A percentile compares a stretch with the other conserved stretches of the same genome.
Conservation (phyloP, 495 filamentous ascomycete genomes). For the Neurospora sp. region DNA sequence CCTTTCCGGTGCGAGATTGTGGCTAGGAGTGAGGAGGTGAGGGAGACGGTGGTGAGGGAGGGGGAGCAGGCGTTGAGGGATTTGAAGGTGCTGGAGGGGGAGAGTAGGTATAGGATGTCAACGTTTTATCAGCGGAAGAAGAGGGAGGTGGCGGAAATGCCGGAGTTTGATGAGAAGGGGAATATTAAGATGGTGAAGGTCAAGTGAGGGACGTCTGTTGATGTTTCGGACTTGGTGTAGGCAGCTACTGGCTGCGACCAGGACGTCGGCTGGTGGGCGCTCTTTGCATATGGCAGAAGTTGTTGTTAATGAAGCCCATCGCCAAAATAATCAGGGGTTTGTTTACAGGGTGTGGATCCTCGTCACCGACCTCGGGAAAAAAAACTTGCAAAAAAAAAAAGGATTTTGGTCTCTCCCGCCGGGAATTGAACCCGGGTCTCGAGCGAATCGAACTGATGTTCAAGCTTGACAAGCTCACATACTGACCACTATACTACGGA, state of each 20-base stretch:
- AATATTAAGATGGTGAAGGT: constrained; percentile 20
- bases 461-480: not conserved
- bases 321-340: not conserved
- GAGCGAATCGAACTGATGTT: not conserved
- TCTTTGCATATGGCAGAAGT: not conserved
- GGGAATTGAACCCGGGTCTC: too few species aligned
- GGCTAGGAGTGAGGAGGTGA: constrained; percentile 40
- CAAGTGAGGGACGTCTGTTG: not conserved
- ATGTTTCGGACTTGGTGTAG: not conserved
- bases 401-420: not conserved
- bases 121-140: constrained; percentile 37
- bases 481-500: not conserved
- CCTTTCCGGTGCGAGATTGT: constrained; percentile 42
- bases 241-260: not conserved
- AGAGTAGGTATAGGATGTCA: constrained; percentile 48
- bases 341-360: not conserved
- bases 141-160: constrained; percentile 18
- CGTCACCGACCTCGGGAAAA: not conserved
- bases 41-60: constrained; percentile 43
- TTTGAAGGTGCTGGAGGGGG: constrained; percentile 46
- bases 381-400: not conserved
- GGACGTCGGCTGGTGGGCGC: not conserved
- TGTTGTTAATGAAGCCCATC: not conserved
- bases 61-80: constrained; percentile 43
- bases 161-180: constrained; percentile 21